Conservation (phyloP, 805 yeast genomes). For the Sugiyamaella marilandica region DNA sequence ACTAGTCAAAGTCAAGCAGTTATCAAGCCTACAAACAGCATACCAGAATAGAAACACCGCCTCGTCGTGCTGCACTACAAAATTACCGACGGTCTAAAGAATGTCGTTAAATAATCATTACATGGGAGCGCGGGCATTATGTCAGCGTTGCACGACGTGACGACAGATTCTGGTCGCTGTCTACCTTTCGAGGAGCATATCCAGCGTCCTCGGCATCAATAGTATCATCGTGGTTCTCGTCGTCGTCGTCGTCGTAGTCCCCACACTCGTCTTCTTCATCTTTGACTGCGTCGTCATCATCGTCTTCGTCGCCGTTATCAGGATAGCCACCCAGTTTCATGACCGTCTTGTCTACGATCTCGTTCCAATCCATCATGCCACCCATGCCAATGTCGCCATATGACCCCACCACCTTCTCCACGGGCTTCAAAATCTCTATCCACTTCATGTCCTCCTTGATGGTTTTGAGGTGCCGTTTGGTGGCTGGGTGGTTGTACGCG, state of each 20-base stretch:
- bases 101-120: constrained; percentile 4
- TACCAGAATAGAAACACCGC: too few relatives aligned
- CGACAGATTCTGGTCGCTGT: constrained; percentile 1
- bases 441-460: constrained; percentile 90
- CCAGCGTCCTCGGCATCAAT: neutral
- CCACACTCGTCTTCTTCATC: constrained; percentile 30
- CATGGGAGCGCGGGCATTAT: neutral
- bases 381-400: constrained; percentile 99
- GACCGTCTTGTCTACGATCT: constrained; percentile 80
- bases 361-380: constrained; percentile 98
- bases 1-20: too few relatives aligned
- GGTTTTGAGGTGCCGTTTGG: constrained; percentile 72
- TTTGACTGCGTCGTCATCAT: constrained; percentile 40
- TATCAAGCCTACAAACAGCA: too few relatives aligned
- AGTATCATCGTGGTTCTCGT: constrained; percentile 6
- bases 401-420: constrained; percentile 85
- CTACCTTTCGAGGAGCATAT: neutral
- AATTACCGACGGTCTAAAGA: neutral
- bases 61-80: too few relatives aligned
- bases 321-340: constrained; percentile 63
- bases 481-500: constrained; percentile 83
- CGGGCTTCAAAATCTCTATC: constrained; percentile 90
- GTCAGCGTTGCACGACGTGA: neutral
- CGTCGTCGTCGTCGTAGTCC: constrained; percentile 30
- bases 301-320: constrained; percentile 48